Percentiles rank a stretch among this genome's conserved stretches.
These are phyloP conservation scores for Pelargonium myrrhifolium DNA, from an alignment of 441 rosid genomes.

Conservation along the genomic window DNA sequence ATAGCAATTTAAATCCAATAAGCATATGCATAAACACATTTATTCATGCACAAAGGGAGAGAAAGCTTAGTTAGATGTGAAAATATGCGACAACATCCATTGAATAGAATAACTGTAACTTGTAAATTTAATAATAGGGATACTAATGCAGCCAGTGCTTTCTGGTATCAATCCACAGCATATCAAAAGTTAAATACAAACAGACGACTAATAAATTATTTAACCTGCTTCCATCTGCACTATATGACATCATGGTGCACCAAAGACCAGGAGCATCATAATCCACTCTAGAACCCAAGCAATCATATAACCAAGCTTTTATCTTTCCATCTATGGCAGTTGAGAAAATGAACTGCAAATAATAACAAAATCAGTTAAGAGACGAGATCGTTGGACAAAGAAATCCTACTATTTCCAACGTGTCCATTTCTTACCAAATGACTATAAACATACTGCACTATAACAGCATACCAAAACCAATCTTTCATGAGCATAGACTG, in stretches of 20 bases:
- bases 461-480: not conserved
- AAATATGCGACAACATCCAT: not conserved
- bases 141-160: not conserved
- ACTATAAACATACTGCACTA: not conserved
- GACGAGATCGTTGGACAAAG: not conserved
- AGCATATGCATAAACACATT: slow-evolving; percentile 1
- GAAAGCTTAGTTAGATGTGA: not conserved
- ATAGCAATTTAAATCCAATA: slow-evolving; percentile 8
- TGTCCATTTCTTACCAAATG: not conserved
- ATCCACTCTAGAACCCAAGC: slow-evolving; percentile 66
- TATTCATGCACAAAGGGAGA: not conserved
- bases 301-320: slow-evolving; percentile 77
- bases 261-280: slow-evolving; percentile 75
- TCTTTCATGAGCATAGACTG: slow-evolving; percentile 6
- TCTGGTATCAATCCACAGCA: not conserved
- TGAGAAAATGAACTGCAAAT: slow-evolving; percentile 61
- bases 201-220: not conserved
- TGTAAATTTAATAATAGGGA: not conserved
- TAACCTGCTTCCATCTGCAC: slow-evolving; percentile 77
- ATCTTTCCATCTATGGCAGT: slow-evolving; percentile 76
- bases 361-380: not conserved
- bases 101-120: not conserved
- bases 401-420: not conserved
- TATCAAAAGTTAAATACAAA: not conserved
- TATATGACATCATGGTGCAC: slow-evolving; percentile 65